Conservation (phyloP, 345 rosid genomes). For the sweet orange (Citrus sinensis) region DVS_A1.0 CM039162.1:22257001-22257500, state of each 20-base stretch:
- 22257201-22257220: not conserved
- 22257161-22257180: constrained; percentile 56
- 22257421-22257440: not conserved
- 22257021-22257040: constrained; percentile 86
- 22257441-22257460: not conserved
- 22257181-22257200: constrained; percentile 1
- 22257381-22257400: not conserved
- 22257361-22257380: not conserved
- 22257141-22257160: constrained; percentile 81
- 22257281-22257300: not conserved
- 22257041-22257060: constrained; percentile 84
- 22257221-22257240: not conserved
- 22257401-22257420: not conserved
- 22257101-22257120: constrained; percentile 73
- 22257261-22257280: not conserved
- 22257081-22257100: constrained; percentile 58
- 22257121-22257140: constrained; percentile 77
- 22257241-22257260: not conserved
- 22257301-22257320: not conserved
- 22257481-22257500: not conserved
- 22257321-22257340: not conserved
- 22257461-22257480: not conserved
- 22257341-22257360: not conserved
- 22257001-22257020: constrained; percentile 85
- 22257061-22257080: constrained; percentile 86